Evolutionary conservation across 1,284 basidiomycete genomes (phyloP).

Genomic region (Ceratobasidium sp.): DNA sequence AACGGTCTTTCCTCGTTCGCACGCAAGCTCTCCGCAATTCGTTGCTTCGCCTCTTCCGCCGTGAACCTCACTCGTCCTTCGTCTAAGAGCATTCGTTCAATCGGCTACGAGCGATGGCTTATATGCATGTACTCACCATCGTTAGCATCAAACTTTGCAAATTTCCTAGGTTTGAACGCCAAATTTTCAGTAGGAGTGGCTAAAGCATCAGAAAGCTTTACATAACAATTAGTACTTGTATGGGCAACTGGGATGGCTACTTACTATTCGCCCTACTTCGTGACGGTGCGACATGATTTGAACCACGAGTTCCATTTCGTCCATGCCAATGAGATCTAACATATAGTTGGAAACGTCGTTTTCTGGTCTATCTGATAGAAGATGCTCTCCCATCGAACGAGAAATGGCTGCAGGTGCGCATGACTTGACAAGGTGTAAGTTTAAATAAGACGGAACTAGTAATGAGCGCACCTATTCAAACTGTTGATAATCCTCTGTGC

Average conservation of each 20-base stretch:
- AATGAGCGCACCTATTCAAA: slow-evolving; percentile 4
- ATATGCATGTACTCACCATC: slow-evolving; percentile 22
- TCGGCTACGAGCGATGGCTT: slow-evolving; percentile 31
- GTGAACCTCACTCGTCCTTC: slow-evolving; percentile 52
- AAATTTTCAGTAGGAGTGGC: slow-evolving; percentile 46
- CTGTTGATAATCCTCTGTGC: neutral
- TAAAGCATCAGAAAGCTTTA: slow-evolving; percentile 37
- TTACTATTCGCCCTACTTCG: slow-evolving; percentile 31
- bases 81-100: slow-evolving; percentile 22
- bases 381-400: slow-evolving; percentile 21
- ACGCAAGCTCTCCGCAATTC: slow-evolving; percentile 70
- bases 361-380: slow-evolving; percentile 48
- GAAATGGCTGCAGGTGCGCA: slow-evolving; percentile 7
- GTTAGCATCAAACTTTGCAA: slow-evolving; percentile 42
- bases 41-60: slow-evolving; percentile 62
- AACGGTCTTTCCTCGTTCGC: slow-evolving; percentile 73
- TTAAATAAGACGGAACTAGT: neutral
- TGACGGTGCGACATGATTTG: slow-evolving; percentile 34
- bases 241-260: slow-evolving; percentile 43
- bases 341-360: slow-evolving; percentile 82
- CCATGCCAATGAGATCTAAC: slow-evolving; percentile 85
- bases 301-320: slow-evolving; percentile 66
- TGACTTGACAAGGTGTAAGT: slow-evolving; percentile 2
- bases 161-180: slow-evolving; percentile 43
- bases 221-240: slow-evolving; percentile 45